phyloP scores from a whole-genome alignment of 306 rosid species.

The Malus fusca region DNA sequence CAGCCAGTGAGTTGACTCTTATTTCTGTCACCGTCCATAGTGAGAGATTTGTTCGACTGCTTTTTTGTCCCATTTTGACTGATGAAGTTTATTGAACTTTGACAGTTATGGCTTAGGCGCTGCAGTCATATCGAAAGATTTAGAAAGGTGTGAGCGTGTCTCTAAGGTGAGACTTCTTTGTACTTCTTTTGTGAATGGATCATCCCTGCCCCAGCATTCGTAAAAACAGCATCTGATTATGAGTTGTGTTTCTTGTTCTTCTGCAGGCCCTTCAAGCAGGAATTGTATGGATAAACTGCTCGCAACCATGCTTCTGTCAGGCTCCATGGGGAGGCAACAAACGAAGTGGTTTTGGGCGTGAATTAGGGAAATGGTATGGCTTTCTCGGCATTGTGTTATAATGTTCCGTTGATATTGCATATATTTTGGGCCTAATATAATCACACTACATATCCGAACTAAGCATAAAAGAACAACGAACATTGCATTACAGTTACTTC shows the following conservation, averaged over 20 bases:
- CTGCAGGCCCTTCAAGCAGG: slow-evolving; percentile 82
- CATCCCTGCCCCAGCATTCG: neutral
- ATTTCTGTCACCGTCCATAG: neutral
- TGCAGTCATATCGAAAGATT: slow-evolving; percentile 87
- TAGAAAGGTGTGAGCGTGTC: slow-evolving; percentile 87
- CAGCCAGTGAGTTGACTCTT: slow-evolving; percentile 47
- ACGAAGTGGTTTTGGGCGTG: slow-evolving; percentile 97
- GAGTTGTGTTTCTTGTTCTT: slow-evolving; percentile 3
- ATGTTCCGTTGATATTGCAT: neutral
- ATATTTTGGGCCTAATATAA: neutral
- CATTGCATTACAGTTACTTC: neutral
- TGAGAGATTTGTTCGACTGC: neutral
- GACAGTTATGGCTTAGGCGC: slow-evolving; percentile 78
- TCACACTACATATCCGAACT: neutral
- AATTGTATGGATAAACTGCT: slow-evolving; percentile 90
- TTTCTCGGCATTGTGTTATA: neutral
- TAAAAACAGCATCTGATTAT: neutral
- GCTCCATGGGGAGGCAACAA: slow-evolving; percentile 99
- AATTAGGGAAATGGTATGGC: slow-evolving; percentile 88
- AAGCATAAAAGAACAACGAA: neutral
- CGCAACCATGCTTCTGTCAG: slow-evolving; percentile 94
- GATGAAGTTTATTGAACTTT: slow-evolving; percentile 22
- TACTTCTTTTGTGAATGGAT: neutral
- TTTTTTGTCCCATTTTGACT: neutral
- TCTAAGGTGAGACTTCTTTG: slow-evolving; percentile 52